Base-by-base conservation (phyloP, 2,329 filamentous ascomycete species). In the Colletotrichum sp. region DNA sequence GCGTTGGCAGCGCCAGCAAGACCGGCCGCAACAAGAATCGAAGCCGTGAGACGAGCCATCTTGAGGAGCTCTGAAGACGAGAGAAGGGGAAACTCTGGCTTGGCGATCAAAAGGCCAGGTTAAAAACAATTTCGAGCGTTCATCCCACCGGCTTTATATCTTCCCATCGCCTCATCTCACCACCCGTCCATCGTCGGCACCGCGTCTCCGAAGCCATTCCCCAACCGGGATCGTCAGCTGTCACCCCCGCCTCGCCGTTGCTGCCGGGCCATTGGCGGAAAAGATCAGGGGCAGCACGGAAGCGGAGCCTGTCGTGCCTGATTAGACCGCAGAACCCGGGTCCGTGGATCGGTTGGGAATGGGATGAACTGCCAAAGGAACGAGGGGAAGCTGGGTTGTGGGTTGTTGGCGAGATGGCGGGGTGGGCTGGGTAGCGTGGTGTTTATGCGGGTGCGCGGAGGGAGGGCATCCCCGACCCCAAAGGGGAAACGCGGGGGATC, bases 381-480 rank as follows among this genome's bases (percentile, higher is more conserved):
- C 30, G 59, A 63, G 32, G 32, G 28, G 59, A 63, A 34, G 59
- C 16, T 61, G 30, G 44, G 5, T 8, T 28, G 19, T 15, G 30
- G 19, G 30, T 27, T 34, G 16, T 25, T 61, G 59, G n/a, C 59
- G 11, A 32, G 59, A 32, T n/a, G 34, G 34, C 44, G 27, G 25
- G 30, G 25, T 55, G 36, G 68, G 63, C 16, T 19, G 68, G 55
- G 19, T 55, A 34, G 22, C 34, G 22, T n/a, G 52, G 61, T 25
- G 55, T 30, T 30, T 30, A 74, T 77, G 76, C 76, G 65, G 68
- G 76, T 64, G 48, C 71, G 65, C 76, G 76, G 76, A 78, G 76
- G 74, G 70, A 74, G 71, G 72, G 30, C 71, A 57, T 78, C 76
- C 76, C 60, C 32, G 32, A 68, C 74, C 76, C 74, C 65, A 71